Evolutionary conservation across 2,329 filamentous ascomycete genomes (phyloP), one percentile per base, ranked within the genome.

Genomic region (Pseudonectria buxi): DNA sequence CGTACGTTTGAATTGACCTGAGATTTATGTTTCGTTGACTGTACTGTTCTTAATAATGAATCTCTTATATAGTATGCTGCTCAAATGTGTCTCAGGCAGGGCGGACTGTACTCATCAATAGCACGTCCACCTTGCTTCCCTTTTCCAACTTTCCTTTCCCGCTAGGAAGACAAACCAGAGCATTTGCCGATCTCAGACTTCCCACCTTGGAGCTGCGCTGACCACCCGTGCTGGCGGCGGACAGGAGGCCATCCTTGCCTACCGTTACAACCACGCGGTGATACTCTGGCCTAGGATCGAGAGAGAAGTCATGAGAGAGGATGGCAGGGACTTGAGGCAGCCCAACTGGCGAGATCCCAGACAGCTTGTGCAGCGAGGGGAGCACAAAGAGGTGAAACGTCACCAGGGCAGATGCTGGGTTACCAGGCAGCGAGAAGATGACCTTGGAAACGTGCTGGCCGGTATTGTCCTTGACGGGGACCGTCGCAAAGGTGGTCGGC

Each of bases 321-420:
- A 68, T 64, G 0, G 92, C 89, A 2, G 76, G 75, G 0, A 94
- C 76, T 32, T 68, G 77, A 1, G 88, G 80, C 12, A 95, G 64
- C 0, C 89, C 87, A 0, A 68, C 67, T 0, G 78, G 78, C 27
- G 62, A 63, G 14, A 88, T 67, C 0, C 89, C 92, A 10, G 78
- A 73, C 49, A 84, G 71, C 47, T 83, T 79, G 53, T 94, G 87
- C 40, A 98, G 64, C 1, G 85, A 80, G 0, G 92, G 92, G 10
- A 98, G 69, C 7, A 96, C 88, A 59, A 98, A 96, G 2, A 98
- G 75, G 54, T 96, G 86, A 52, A 94, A 87, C 0, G 90, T 94
- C 9, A 96, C 92, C 3, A 95, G 72, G 1, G 92, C 90, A 3
- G 85, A 92, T 2, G 90, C 92, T 0, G 92, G 92, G 57, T 98